These are phyloP conservation scores for Protomyces pachydermus DNA, from an alignment of 1,139 yeast genomes.

Conservation along the genomic window DNA sequence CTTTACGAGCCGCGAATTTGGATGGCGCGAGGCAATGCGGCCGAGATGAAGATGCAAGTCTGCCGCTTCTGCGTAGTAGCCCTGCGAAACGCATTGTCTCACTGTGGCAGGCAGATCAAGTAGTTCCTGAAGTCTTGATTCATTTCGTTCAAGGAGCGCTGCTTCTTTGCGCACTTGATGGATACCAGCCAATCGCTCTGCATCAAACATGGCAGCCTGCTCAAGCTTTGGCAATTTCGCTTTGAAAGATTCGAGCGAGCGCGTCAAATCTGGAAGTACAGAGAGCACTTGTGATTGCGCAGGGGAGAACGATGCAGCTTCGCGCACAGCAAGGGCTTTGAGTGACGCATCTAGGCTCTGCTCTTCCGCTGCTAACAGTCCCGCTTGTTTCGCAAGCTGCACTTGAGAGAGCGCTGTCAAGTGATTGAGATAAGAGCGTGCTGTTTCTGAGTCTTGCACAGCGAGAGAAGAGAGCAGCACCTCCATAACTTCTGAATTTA, in stretches of 20 bases:
- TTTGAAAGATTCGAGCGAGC: constrained; percentile 2
- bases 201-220: constrained; percentile 17
- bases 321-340: constrained; percentile 18
- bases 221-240: constrained; percentile 14
- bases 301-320: constrained; percentile 3
- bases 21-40: constrained; percentile 63
- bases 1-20: constrained; percentile 53
- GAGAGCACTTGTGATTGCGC: constrained; percentile 3
- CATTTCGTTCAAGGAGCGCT: constrained; percentile 52
- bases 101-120: constrained; percentile 79
- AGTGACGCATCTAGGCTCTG: constrained; percentile 17
- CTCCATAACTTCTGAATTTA: background rate
- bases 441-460: background rate
- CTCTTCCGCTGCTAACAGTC: constrained; percentile 1
- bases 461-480: background rate
- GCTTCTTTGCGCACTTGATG: constrained; percentile 32
- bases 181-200: constrained; percentile 10
- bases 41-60: constrained; percentile 69
- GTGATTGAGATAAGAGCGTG: constrained; percentile 1
- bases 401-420: constrained; percentile 6
- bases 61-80: constrained; percentile 83
- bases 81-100: constrained; percentile 75
- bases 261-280: constrained; percentile 5
- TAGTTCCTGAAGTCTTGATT: constrained; percentile 69
- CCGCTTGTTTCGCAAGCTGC: constrained; percentile 3